Evolutionary conservation across 495 filamentous ascomycete genomes (phyloP).

Genomic region (Penicillium manginii): DNA sequence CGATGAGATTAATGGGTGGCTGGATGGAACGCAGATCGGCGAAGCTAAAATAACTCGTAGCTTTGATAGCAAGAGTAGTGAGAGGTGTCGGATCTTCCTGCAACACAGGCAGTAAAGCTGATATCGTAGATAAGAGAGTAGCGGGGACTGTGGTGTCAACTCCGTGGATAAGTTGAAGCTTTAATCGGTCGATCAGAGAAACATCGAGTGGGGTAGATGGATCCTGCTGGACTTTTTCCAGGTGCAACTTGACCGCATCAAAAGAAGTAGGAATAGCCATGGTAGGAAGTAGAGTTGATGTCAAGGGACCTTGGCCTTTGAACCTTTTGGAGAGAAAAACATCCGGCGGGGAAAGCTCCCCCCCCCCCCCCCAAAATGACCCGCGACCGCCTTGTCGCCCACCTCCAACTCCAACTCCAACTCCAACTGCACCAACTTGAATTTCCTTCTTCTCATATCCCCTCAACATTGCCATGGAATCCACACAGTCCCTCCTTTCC

Average conservation of each 20-base stretch:
- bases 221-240: conserved; percentile 40
- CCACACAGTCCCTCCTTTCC: conserved; percentile 58
- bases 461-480: conserved; percentile 29
- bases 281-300: conserved; percentile 3
- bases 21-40: conserved; percentile 46
- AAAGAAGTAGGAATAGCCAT: conserved; percentile 48
- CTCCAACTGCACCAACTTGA: conserved; percentile 6
- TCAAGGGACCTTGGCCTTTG: too few species aligned
- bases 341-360: conserved; percentile 3
- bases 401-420: too few species aligned
- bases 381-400: neutral
- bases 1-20: conserved; percentile 51
- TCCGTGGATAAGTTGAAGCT: conserved; percentile 41
- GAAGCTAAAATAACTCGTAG: conserved; percentile 46
- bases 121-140: conserved; percentile 48
- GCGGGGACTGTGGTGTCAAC: conserved; percentile 38
- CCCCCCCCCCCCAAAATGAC: neutral
- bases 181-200: conserved; percentile 44
- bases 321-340: neutral
- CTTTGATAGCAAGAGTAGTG: conserved; percentile 46
- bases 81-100: conserved; percentile 57
- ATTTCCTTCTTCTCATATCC: conserved; percentile 11
- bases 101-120: conserved; percentile 48
- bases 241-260: conserved; percentile 40
- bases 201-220: conserved; percentile 41